Conservation (phyloP, 2,329 filamentous ascomycete species). For the Xylariaceae sp. region DNA sequence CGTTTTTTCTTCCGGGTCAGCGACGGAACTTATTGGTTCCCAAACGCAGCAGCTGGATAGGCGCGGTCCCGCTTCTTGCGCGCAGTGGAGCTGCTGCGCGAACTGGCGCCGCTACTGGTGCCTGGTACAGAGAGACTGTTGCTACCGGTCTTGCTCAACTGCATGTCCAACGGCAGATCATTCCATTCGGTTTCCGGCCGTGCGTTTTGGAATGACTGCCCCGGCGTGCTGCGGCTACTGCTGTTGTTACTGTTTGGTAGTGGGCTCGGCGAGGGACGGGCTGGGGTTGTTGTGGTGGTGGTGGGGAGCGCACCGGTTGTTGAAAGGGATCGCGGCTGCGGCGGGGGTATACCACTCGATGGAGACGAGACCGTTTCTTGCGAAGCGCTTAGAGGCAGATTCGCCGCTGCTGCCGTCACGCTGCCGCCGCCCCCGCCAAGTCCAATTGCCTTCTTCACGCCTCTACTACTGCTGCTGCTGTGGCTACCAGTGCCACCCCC, state of each 20-base stretch:
- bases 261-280: slow-evolving; percentile 28
- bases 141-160: slow-evolving; percentile 14
- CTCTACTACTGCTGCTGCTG: no score
- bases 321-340: background rate
- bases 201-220: slow-evolving; percentile 62
- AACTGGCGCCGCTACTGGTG: slow-evolving; percentile 53
- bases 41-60: slow-evolving; percentile 68
- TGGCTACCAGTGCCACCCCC: no score
- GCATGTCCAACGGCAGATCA: slow-evolving; percentile 67
- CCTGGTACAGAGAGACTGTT: slow-evolving; percentile 29
- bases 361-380: slow-evolving; percentile 12
- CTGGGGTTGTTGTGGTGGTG: background rate
- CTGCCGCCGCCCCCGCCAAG: slow-evolving; percentile 33
- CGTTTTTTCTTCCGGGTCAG: no score
- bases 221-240: slow-evolving; percentile 25
- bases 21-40: slow-evolving; percentile 42
- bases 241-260: slow-evolving; percentile 43
- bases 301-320: slow-evolving; percentile 6
- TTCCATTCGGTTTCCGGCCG: slow-evolving; percentile 69
- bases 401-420: slow-evolving; percentile 39
- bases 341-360: slow-evolving; percentile 16
- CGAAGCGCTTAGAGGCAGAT: slow-evolving; percentile 28
- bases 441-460: background rate
- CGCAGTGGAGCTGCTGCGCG: slow-evolving; percentile 59
- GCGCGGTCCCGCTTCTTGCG: slow-evolving; percentile 65